Percentiles rank a stretch among this genome's conserved stretches.
Conservation (phyloP, 352 stramenopile species). For the Thraustotheca clavata region DNA sequence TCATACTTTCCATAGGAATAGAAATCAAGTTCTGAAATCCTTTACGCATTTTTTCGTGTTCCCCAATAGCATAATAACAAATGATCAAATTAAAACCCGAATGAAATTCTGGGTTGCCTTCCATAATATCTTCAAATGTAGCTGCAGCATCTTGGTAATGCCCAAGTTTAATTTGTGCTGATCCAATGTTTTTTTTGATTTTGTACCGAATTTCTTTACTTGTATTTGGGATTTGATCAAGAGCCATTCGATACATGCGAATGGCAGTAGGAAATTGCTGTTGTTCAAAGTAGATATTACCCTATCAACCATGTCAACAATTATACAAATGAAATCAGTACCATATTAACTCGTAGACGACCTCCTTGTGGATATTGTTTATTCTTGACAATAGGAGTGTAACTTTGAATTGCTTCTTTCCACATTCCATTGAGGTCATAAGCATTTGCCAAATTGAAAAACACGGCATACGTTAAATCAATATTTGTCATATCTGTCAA, state of each 20-base stretch:
- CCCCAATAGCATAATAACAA: slow-evolving; percentile 94
- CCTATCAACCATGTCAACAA: slow-evolving; percentile 37
- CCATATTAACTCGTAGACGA: slow-evolving; percentile 93
- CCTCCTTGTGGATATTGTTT: slow-evolving; percentile 90
- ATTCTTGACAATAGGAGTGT: slow-evolving; percentile 94
- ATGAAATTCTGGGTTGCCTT: slow-evolving; percentile 89
- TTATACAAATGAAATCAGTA: background rate
- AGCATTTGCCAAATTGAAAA: slow-evolving; percentile 91
- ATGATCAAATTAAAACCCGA: slow-evolving; percentile 96
- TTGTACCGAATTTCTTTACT: slow-evolving; percentile 93
- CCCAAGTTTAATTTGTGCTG: slow-evolving; percentile 88
- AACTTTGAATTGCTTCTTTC: slow-evolving; percentile 92
- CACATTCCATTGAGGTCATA: slow-evolving; percentile 92
- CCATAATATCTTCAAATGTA: slow-evolving; percentile 94
- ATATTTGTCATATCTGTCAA: slow-evolving; percentile 88
- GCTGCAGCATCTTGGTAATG: slow-evolving; percentile 93
- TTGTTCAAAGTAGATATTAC: slow-evolving; percentile 96
- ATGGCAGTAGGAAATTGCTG: slow-evolving; percentile 92
- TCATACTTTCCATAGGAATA: slow-evolving; percentile 75
- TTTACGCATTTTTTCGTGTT: slow-evolving; percentile 91
- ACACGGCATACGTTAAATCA: slow-evolving; percentile 91
- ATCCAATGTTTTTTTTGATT: slow-evolving; percentile 96
- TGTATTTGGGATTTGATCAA: slow-evolving; percentile 93
- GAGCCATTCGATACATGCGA: slow-evolving; percentile 96
- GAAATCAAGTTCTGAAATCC: slow-evolving; percentile 88